Evolutionary conservation across 2,329 filamentous ascomycete species (phyloP), one percentile per base, ranked within the genome.

Genomic region (Pyrenochaeta sp.): DNA sequence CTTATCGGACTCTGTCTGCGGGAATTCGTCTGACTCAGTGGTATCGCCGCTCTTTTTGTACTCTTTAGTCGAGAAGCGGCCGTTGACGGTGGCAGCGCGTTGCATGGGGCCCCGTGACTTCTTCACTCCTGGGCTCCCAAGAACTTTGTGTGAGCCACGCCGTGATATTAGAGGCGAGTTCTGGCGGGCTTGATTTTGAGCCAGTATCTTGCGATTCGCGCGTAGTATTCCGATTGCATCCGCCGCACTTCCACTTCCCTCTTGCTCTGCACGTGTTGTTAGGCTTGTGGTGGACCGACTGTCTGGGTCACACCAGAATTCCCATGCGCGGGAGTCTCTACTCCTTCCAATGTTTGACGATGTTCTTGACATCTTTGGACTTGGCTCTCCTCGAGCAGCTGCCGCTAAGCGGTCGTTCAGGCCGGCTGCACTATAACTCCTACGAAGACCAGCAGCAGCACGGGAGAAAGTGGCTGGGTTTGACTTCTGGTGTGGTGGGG

Each of bases 321-420:
- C 91, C 94, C 94, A 97, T 6, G 90, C 90, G 45, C 92, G 87
- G 15, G 92, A 91, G 73, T 97, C 91, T 49, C 91, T 87, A 51
- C 93, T 97, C 51, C 94, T 74, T 14, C 91, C 91, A 50, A 88
- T 87, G 30, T 79, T 78, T 60, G 72, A 69, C 17, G 83, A 85
- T 21, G 84, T 82, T 12, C 85, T 75, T n/a, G 69, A 64, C 31
- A 75, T 61, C 55, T 71, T 70, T 14, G 74, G 64, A 47, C 67
- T 66, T 20, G 72, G 71, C 49, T 68, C 64, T 30, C 66, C 61
- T 37, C 66, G 54, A 4, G 66, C 60, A 1, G 66, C 67, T 29
- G 69, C 67, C 15, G 61, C 64, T 21, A 74, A 54, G n/a, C 67
- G 66, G 7, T 77, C 75, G 21, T 71, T 74, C 32, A 78, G 51